A percentile compares a stretch with the other conserved stretches of the same genome.
These are phyloP conservation scores for Penicillium soppii DNA, from an alignment of 495 filamentous ascomycete genomes.

Conservation along the genomic window DNA sequence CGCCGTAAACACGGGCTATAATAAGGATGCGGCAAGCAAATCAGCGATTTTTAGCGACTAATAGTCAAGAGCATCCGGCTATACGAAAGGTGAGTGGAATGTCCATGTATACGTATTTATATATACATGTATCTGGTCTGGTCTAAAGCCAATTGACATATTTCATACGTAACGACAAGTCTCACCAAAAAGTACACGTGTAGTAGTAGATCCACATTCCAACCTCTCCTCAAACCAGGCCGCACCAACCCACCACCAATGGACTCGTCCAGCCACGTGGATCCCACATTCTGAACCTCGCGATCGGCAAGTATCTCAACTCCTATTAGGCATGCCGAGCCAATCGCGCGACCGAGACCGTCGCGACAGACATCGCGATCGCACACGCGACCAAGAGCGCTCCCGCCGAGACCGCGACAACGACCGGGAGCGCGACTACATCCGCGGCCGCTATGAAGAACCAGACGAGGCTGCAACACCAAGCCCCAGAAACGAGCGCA, in stretches of 20 bases:
- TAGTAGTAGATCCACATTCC: too few relatives aligned
- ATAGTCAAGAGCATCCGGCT: too few relatives aligned
- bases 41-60: too few relatives aligned
- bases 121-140: too few relatives aligned
- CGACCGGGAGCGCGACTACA: slow-evolving; percentile 28
- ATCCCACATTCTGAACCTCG: background rate
- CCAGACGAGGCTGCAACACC: slow-evolving; percentile 15
- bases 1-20: too few relatives aligned
- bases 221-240: background rate
- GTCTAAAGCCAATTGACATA: too few relatives aligned
- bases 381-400: slow-evolving; percentile 23
- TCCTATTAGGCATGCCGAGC: slow-evolving; percentile 32
- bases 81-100: too few relatives aligned
- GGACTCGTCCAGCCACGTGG: background rate
- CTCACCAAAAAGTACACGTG: too few relatives aligned
- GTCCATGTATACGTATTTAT: too few relatives aligned
- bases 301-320: background rate
- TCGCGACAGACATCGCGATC: slow-evolving; percentile 42
- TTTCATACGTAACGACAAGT: too few relatives aligned
- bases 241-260: slow-evolving; percentile 1
- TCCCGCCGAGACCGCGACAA: slow-evolving; percentile 18
- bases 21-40: too few relatives aligned
- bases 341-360: slow-evolving; percentile 29
- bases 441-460: slow-evolving; percentile 23
- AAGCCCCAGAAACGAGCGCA: slow-evolving; percentile 15